phyloP scores from a whole-genome alignment of 495 filamentous ascomycete species.

The Bacidia rubella region DNA sequence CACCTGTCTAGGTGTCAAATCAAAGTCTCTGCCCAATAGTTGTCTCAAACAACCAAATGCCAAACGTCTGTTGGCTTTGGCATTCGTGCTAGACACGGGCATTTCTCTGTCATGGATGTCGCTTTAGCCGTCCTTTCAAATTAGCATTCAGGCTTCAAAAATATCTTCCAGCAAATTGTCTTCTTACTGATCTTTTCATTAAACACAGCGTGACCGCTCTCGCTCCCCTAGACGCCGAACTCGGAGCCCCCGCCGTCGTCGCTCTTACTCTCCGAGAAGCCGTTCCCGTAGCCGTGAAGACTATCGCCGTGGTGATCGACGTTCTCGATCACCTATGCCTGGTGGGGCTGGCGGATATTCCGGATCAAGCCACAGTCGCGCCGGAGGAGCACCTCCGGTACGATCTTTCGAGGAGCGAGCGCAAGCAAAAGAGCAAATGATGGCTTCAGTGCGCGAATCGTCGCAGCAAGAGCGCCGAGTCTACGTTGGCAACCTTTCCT shows the following conservation, averaged over 20 bases:
- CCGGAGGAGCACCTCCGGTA: slow-evolving; percentile 48
- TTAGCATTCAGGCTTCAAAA: background rate
- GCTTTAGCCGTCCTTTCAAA: slow-evolving; percentile 3
- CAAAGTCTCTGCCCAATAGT: background rate
- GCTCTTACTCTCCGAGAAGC: slow-evolving; percentile 87
- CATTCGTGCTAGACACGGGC: background rate
- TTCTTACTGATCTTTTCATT: background rate
- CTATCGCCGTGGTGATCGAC: slow-evolving; percentile 67
- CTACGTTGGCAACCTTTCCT: slow-evolving; percentile 97
- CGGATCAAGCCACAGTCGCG: slow-evolving; percentile 42
- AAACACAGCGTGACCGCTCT: slow-evolving; percentile 76
- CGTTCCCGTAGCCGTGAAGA: slow-evolving; percentile 84
- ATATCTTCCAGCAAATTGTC: background rate
- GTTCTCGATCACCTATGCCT: slow-evolving; percentile 76
- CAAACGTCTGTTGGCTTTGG: background rate
- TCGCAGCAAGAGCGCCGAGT: slow-evolving; percentile 98
- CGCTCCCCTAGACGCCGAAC: slow-evolving; percentile 82
- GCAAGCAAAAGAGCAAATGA: slow-evolving; percentile 84
- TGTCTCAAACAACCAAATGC: background rate
- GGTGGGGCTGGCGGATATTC: slow-evolving; percentile 55
- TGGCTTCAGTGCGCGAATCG: slow-evolving; percentile 80
- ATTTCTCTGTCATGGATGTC: background rate
- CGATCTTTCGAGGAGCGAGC: slow-evolving; percentile 74
- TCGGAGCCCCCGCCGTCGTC: slow-evolving; percentile 64
- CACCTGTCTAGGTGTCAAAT: background rate